A percentile compares a stretch with the other conserved stretches of the same genome.
Conservation (phyloP, 345 rosid genomes). For the Eucalyptus erythrocorys region DNA sequence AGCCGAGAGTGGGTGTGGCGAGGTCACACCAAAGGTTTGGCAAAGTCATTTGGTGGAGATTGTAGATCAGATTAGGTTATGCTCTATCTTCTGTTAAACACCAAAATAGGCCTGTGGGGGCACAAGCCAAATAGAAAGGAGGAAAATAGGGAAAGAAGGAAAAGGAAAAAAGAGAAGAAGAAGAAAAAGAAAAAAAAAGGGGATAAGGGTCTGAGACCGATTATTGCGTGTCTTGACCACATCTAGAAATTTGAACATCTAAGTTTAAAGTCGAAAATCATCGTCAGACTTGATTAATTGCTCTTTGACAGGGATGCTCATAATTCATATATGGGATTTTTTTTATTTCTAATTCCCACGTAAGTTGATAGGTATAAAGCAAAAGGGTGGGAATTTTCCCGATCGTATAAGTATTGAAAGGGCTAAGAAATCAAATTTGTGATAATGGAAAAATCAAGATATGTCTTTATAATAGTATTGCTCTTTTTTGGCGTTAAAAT, state of each 20-base stretch:
- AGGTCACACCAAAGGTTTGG: not conserved
- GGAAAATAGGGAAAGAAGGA: not conserved
- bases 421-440: not conserved
- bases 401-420: not conserved
- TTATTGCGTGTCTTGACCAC: not conserved
- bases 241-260: not conserved
- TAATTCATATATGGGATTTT: too few relatives aligned
- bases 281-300: not conserved
- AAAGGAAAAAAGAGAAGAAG: not conserved
- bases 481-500: not conserved
- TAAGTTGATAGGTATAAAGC: not conserved
- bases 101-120: not conserved
- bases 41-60: not conserved
- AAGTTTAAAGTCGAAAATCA: not conserved
- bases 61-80: not conserved
- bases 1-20: not conserved
- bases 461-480: not conserved
- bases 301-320: not conserved
- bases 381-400: not conserved
- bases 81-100: not conserved
- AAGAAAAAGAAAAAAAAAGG: not conserved
- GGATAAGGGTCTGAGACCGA: not conserved
- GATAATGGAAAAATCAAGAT: not conserved
- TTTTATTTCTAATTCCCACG: not conserved
- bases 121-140: not conserved